Base-by-base conservation (phyloP, 331 rosid species). In the Acacia pycnantha region DNA sequence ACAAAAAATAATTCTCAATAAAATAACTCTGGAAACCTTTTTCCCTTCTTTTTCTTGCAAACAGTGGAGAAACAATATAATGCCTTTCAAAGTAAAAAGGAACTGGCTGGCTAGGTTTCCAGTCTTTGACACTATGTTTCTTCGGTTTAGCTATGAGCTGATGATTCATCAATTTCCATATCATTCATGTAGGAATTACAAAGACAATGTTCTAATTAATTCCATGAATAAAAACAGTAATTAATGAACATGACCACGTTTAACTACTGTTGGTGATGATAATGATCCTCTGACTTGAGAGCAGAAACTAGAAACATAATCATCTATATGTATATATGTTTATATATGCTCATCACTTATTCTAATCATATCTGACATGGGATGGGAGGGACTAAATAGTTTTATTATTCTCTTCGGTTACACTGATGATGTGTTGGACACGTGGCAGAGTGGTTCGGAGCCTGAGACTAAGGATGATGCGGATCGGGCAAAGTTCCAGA, bases 391-490 rank as follows among this genome's bases (percentile, higher is more conserved):
- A 11, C 48, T 10, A 6, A 22, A 1, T 58, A 3, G 59, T 40
- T 65, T 47, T 62, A 81, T 51, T 51, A 51, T 51, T 18, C 58
- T 51, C 58, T 77, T 78, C 11, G 6, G 73, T 86, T 88, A 92
- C 73, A 85, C 59, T 14, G 87, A 72, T 41, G 85, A 72, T 46
- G 85, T 79, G 80, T 82, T 86, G 22, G 93, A 86, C 89, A 90
- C 88, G 82, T 89, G 98, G 90, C 93, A 91, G 0, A 90, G 76
- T 21, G 90, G 91, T 77, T 93, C 94, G 6, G 95, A 86, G 77
- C 96, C 89, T 12, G 94, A 86, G 66, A 87, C 46, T n/a, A 89
- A 58, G 1, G 90, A 87, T 3, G 94, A 79, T 5, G 93, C 78
- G 47, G 87, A 85, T 51, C 91, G 82, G 22, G 89, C 85, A 56